Evolutionary conservation across 805 yeast species (phyloP).

Genomic region (Pichia ethanolica): DNA sequence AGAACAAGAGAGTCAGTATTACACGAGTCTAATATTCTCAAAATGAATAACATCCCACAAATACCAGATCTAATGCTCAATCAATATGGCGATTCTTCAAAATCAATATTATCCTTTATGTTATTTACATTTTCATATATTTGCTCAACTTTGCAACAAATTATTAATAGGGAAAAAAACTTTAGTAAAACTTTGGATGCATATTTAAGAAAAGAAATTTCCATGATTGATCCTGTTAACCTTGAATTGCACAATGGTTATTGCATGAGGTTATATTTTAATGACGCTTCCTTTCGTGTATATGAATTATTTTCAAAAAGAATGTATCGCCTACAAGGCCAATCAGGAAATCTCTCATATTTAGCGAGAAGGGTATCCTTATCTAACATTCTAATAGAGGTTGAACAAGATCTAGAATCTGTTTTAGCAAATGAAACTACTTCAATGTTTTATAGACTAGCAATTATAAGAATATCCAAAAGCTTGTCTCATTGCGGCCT

Average conservation of each 20-base stretch:
- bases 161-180: neutral
- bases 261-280: constrained; percentile 2
- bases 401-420: neutral
- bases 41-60: neutral
- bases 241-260: neutral
- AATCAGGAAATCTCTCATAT: neutral
- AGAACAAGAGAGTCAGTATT: neutral
- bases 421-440: neutral
- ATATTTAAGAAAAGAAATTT: neutral
- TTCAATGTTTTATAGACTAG: neutral
- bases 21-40: neutral
- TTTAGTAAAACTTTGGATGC: neutral
- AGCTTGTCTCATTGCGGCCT: neutral
- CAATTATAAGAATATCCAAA: neutral
- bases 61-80: neutral
- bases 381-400: neutral
- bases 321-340: neutral
- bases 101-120: neutral
- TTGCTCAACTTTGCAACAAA: neutral
- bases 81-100: constrained; percentile 2
- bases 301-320: neutral
- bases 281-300: constrained; percentile 1
- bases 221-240: neutral
- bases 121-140: neutral
- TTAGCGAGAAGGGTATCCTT: neutral